Conservation (phyloP, 2,329 filamentous ascomycete genomes). For the Leptographium galeiforme region DNA sequence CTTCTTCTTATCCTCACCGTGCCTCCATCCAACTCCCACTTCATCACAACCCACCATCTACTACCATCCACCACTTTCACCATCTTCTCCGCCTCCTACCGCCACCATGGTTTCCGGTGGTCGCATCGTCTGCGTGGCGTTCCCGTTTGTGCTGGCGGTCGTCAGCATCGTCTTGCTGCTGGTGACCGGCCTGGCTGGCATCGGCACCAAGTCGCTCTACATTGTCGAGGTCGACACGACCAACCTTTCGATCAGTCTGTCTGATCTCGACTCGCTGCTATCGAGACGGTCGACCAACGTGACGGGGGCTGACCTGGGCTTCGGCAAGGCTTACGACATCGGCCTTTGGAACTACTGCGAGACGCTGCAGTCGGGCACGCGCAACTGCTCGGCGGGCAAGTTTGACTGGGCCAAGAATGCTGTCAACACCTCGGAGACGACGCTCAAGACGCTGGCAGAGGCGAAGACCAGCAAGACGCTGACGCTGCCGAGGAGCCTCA, state of each 20-base stretch:
- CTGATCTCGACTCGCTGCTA: not conserved
- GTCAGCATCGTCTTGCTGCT: conserved; percentile 59
- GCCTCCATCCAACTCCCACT: too few relatives aligned
- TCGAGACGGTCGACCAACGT: conserved; percentile 27
- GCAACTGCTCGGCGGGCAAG: conserved; percentile 56
- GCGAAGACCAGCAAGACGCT: conserved; percentile 37
- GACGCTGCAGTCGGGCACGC: conserved; percentile 39
- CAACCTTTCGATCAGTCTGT: conserved; percentile 36
- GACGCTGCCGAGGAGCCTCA: conserved; percentile 53
- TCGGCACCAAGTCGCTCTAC: conserved; percentile 41
- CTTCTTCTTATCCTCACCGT: not conserved
- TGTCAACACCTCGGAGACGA: conserved; percentile 45
- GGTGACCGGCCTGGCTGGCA: conserved; percentile 40
- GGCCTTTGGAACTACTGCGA: conserved; percentile 81
- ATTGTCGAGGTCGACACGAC: conserved; percentile 49
- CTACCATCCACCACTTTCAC: too few relatives aligned
- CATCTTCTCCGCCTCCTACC: not conserved
- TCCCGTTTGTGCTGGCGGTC: conserved; percentile 72
- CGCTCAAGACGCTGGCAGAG: conserved; percentile 38
- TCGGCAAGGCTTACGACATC: conserved; percentile 69
- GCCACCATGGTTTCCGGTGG: conserved; percentile 35
- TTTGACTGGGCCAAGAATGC: conserved; percentile 67
- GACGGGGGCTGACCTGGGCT: conserved; percentile 42
- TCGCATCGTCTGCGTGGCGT: conserved; percentile 72
- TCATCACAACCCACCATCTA: too few relatives aligned